These are phyloP conservation scores for Colletotrichum sp. DNA, from an alignment of 2,329 filamentous ascomycete species.

Conservation along the genomic window DNA sequence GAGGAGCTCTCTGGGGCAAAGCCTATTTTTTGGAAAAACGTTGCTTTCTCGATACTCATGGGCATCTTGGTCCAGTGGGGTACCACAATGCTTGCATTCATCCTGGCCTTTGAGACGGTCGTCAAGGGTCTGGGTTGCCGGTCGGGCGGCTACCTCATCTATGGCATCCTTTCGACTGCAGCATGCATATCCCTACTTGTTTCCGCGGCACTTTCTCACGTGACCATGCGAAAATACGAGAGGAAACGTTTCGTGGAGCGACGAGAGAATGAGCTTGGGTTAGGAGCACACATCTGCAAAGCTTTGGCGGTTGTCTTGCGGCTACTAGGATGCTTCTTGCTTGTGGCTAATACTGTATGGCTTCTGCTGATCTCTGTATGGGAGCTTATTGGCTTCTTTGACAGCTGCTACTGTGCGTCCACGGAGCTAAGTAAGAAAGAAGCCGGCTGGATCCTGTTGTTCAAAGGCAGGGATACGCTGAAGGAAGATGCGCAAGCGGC, in stretches of 20 bases:
- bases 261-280: rapidly evolving
- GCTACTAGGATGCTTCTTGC: neutral
- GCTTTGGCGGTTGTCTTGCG: rapidly evolving
- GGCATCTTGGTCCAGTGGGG: neutral
- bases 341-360: neutral
- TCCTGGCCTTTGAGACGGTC: neutral
- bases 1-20: neutral
- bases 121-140: neutral
- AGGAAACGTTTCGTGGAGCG: rapidly evolving
- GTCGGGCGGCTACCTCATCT: neutral
- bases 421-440: neutral
- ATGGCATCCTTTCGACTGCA: neutral
- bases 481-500: neutral
- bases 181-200: rapidly evolving
- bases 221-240: neutral
- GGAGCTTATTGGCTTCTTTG: neutral
- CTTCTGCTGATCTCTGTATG: neutral
- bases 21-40: neutral
- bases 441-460: rapidly evolving
- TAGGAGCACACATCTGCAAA: rapidly evolving
- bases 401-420: neutral
- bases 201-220: neutral
- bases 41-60: neutral
- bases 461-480: neutral
- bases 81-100: neutral